phyloP scores from a whole-genome alignment of 148 eudicot species.

The Silene uniflora region DNA sequence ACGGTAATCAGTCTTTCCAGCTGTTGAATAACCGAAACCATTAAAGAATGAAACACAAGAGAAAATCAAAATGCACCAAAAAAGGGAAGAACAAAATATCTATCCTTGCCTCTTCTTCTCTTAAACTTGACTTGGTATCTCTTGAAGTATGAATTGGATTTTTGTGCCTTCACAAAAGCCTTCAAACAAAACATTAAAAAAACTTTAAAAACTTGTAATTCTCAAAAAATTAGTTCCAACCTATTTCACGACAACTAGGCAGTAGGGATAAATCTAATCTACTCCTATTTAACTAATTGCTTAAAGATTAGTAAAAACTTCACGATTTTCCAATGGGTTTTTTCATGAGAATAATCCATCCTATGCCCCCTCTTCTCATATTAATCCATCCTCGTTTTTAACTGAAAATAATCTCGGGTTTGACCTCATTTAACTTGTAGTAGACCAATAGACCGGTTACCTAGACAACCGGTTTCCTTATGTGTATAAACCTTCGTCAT shows the following conservation, averaged over 20 bases:
- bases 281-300: no score
- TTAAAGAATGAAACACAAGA: neutral
- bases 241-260: no score
- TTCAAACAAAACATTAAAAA: conserved; percentile 15
- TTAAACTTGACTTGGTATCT: conserved; percentile 70
- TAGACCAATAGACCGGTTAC: no score
- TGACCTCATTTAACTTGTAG: no score
- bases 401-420: no score
- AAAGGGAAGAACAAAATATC: neutral
- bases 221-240: neutral
- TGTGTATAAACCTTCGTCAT: no score
- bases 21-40: conserved; percentile 27
- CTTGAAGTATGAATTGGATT: conserved; percentile 63
- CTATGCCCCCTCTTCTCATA: no score
- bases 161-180: conserved; percentile 63
- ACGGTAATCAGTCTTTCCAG: conserved; percentile 90
- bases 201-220: neutral
- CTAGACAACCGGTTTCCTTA: no score
- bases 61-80: neutral
- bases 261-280: neutral
- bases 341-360: no score
- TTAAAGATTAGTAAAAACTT: no score
- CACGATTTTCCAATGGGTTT: no score
- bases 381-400: no score
- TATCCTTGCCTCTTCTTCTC: conserved; percentile 66